phyloP scores from a whole-genome alignment of 768 basidiomycete species.

The Tricholoma matsutake region DNA sequence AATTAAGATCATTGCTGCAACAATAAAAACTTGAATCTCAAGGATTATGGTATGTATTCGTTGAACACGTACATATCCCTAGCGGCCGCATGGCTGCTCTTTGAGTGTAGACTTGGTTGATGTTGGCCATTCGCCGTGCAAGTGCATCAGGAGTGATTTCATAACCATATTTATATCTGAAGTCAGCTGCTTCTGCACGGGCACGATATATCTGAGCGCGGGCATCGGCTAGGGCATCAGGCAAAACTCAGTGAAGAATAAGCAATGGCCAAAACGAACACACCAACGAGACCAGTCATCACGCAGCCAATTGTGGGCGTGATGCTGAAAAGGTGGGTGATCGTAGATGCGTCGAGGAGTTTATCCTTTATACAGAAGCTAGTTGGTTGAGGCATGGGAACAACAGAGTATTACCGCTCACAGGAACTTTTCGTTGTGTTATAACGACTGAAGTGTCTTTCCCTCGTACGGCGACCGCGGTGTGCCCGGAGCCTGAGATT shows the following conservation, averaged over 20 bases:
- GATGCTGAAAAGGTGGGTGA: slow-evolving; percentile 95
- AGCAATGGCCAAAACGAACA: slow-evolving; percentile 16
- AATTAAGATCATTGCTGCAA: slow-evolving; percentile 90
- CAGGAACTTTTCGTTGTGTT: slow-evolving; percentile 98
- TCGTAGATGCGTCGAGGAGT: slow-evolving; percentile 88
- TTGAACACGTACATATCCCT: slow-evolving; percentile 73
- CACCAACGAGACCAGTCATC: slow-evolving; percentile 96
- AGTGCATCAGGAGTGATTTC: slow-evolving; percentile 98
- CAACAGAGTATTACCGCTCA: slow-evolving; percentile 38
- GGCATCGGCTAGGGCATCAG: slow-evolving; percentile 70
- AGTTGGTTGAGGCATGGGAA: background rate
- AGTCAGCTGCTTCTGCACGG: slow-evolving; percentile 84
- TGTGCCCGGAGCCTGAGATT: slow-evolving; percentile 95
- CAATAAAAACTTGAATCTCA: background rate
- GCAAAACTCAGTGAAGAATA: background rate
- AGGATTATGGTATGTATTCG: background rate
- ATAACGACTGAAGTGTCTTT: slow-evolving; percentile 95
- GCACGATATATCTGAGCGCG: slow-evolving; percentile 86
- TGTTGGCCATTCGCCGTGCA: slow-evolving; percentile 91
- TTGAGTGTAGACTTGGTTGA: slow-evolving; percentile 99
- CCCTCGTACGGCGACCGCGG: slow-evolving; percentile 88
- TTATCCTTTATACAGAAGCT: slow-evolving; percentile 68
- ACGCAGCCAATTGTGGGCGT: slow-evolving; percentile 97
- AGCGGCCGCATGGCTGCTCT: slow-evolving; percentile 95
- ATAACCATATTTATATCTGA: slow-evolving; percentile 95